phyloP scores from a whole-genome alignment of 2,329 filamentous ascomycete species.

The Colletotrichum sp. region DNA sequence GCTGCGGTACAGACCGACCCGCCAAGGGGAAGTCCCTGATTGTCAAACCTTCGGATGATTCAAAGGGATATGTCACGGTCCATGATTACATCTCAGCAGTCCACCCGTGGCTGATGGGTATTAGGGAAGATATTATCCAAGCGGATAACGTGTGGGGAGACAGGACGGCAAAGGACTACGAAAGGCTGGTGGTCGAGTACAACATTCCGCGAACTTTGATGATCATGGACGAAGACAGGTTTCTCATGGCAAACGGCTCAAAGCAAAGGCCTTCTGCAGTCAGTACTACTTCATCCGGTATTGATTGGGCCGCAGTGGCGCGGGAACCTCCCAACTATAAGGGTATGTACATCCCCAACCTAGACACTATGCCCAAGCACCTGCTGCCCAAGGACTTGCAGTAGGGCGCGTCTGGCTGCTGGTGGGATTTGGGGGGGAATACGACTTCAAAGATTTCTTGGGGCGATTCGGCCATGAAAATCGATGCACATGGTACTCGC shows the following conservation, averaged over 20 bases:
- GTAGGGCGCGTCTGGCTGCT: background rate
- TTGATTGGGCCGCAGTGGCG: background rate
- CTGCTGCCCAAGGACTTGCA: background rate
- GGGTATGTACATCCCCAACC: background rate
- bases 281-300: background rate
- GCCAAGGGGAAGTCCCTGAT: background rate
- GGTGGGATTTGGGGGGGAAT: background rate
- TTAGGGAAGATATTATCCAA: background rate
- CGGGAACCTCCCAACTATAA: background rate
- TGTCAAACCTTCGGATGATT: background rate
- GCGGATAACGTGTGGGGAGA: background rate
- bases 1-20: background rate
- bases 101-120: background rate
- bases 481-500: no score
- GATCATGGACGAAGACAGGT: background rate
- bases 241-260: background rate
- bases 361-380: background rate
- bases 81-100: background rate
- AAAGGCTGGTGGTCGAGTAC: conserved; percentile 8
- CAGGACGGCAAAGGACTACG: conserved; percentile 18
- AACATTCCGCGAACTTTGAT: conserved; percentile 20
- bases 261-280: background rate
- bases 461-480: background rate
- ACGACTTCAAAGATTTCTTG: background rate
- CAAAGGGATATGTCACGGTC: background rate